These are phyloP conservation scores for Colletotrichum sp. DNA, from an alignment of 2,329 filamentous ascomycete genomes.

Conservation along the genomic window DNA sequence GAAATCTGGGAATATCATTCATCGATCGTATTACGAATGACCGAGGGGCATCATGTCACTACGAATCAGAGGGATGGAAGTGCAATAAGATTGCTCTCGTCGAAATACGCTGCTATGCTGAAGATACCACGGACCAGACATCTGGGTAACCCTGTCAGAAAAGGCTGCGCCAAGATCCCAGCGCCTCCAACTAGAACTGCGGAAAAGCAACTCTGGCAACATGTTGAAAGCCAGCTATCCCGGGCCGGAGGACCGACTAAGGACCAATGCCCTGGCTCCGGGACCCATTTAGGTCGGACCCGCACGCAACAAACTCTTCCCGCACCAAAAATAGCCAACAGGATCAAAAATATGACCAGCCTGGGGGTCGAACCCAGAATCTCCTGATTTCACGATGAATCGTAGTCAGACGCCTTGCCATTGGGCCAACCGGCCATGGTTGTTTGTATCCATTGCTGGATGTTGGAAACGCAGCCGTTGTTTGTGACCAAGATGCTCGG, in stretches of 20 bases:
- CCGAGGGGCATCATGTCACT: background rate
- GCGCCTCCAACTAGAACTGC: background rate
- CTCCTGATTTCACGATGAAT: slow-evolving; percentile 20
- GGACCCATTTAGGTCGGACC: background rate
- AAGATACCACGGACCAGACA: background rate
- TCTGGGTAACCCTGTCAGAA: background rate
- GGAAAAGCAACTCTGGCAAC: background rate
- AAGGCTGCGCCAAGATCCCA: background rate
- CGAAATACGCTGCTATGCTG: background rate
- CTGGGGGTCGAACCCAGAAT: slow-evolving; percentile 23
- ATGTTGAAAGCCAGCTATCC: background rate
- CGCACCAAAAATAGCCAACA: background rate
- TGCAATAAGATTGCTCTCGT: background rate
- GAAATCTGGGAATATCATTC: background rate
- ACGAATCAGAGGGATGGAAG: background rate
- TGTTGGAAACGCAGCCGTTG: background rate
- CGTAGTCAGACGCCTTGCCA: slow-evolving; percentile 50
- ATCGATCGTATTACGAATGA: background rate
- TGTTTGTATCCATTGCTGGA: background rate
- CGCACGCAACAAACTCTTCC: background rate
- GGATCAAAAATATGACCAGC: slow-evolving; percentile 9
- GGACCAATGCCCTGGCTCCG: background rate
- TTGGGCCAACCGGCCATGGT: slow-evolving; percentile 33
- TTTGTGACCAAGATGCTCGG: background rate
- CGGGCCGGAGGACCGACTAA: background rate